Evolutionary conservation across 495 filamentous ascomycete genomes (phyloP).

Genomic region (Penicillium parvum): DNA sequence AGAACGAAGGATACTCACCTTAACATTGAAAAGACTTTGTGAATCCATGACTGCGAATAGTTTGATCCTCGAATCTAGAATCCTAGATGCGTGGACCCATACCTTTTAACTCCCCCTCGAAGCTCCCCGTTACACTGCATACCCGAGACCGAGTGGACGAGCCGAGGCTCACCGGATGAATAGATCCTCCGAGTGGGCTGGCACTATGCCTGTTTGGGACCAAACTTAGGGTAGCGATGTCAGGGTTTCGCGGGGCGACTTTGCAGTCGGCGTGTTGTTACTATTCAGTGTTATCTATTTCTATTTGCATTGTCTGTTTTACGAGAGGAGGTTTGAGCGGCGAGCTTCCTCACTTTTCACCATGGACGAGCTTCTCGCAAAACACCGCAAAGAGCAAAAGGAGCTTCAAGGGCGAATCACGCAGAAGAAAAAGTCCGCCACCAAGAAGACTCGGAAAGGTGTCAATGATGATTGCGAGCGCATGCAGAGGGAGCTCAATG

Average conservation of each 20-base stretch:
- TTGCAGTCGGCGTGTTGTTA: slow-evolving; percentile 6
- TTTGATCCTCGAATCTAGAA: neutral
- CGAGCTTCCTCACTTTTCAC: too few species aligned
- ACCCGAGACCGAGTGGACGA: slow-evolving; percentile 21
- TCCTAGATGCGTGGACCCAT: slow-evolving; percentile 2
- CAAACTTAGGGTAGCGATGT: slow-evolving; percentile 23
- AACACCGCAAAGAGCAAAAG: slow-evolving; percentile 82
- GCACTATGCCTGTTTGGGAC: slow-evolving; percentile 22
- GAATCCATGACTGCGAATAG: slow-evolving; percentile 45
- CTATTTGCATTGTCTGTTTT: neutral
- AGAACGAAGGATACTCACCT: slow-evolving; percentile 34
- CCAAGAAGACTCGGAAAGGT: slow-evolving; percentile 90
- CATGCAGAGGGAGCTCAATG: slow-evolving; percentile 64
- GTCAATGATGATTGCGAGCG: slow-evolving; percentile 79
- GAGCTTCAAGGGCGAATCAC: slow-evolving; percentile 81
- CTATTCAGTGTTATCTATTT: neutral
- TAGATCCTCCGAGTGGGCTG: neutral
- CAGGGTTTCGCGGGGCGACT: slow-evolving; percentile 34
- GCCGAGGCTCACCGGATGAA: slow-evolving; percentile 18
- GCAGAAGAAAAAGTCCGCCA: slow-evolving; percentile 92
- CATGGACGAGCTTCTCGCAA: slow-evolving; percentile 71
- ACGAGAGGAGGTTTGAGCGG: too few species aligned
- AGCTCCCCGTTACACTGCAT: slow-evolving; percentile 16
- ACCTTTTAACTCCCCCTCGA: slow-evolving; percentile 8
- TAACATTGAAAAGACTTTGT: slow-evolving; percentile 53